Evolutionary conservation across 768 basidiomycete genomes (phyloP).

Genomic region (Holtermanniella nyarrowii): DNA sequence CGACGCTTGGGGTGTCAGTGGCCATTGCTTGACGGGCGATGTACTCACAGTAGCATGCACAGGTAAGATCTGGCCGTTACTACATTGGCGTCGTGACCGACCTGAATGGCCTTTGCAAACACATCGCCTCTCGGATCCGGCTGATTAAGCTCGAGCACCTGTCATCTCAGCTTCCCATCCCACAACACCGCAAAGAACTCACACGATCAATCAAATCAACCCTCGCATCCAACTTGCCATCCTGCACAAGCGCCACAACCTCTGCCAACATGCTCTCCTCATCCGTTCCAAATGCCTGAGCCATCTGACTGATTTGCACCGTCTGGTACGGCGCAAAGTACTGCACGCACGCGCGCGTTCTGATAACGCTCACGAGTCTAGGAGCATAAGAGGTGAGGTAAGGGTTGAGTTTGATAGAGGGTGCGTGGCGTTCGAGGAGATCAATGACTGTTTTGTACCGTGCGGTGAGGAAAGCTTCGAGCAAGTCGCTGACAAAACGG

Average conservation of each 20-base stretch:
- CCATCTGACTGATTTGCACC: slow-evolving; percentile 75
- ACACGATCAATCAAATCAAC: slow-evolving; percentile 88
- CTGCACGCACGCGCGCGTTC: slow-evolving; percentile 64
- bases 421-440: slow-evolving; percentile 64
- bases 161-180: not conserved
- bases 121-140: not conserved
- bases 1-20: not conserved
- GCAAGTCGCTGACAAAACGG: slow-evolving; percentile 71
- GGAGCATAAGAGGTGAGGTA: slow-evolving; percentile 62
- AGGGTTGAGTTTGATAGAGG: slow-evolving; percentile 65
- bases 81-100: not conserved
- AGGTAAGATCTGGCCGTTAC: not conserved
- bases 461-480: slow-evolving; percentile 75
- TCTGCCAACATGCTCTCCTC: slow-evolving; percentile 60
- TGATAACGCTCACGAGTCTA: slow-evolving; percentile 58
- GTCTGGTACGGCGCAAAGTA: slow-evolving; percentile 87
- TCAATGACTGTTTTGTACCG: slow-evolving; percentile 75
- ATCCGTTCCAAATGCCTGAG: slow-evolving; percentile 71
- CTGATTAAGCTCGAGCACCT: not conserved
- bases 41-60: not conserved
- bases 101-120: not conserved
- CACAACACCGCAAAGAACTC: slow-evolving; percentile 2
- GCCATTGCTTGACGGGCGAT: not conserved
- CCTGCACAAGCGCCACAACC: slow-evolving; percentile 67
- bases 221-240: slow-evolving; percentile 65